Percentiles rank a stretch among this genome's conserved stretches.
phyloP scores from a whole-genome alignment of 1,284 basidiomycete genomes.

The Kalmanozyma brasiliensis region DNA sequence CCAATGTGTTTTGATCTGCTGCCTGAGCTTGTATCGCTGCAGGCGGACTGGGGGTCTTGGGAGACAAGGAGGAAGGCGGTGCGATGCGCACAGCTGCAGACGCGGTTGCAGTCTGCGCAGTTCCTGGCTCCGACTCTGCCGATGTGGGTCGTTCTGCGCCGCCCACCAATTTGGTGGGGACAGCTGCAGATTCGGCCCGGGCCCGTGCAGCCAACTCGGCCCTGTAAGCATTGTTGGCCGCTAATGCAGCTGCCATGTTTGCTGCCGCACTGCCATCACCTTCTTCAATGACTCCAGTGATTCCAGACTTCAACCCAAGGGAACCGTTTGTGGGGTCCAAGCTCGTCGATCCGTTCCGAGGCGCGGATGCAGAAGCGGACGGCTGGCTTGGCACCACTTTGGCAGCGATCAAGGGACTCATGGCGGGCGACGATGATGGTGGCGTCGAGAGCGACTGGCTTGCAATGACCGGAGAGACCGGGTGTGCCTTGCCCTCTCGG shows the following conservation, averaged over 20 bases:
- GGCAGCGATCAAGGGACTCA: neutral
- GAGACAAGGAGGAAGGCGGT: neutral
- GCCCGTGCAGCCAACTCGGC: too few species aligned
- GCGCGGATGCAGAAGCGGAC: neutral
- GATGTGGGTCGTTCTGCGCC: too few species aligned
- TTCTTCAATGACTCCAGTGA: too few species aligned
- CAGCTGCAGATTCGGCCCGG: too few species aligned
- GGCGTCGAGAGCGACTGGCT: neutral
- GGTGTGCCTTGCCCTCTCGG: constrained; percentile 8
- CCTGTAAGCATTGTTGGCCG: too few species aligned
- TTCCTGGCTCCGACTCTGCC: too few species aligned
- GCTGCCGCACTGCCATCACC: too few species aligned
- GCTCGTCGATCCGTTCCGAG: too few species aligned
- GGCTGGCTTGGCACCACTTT: neutral
- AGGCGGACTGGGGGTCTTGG: neutral
- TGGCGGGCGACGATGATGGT: neutral
- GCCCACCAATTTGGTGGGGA: too few species aligned
- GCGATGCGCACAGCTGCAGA: neutral
- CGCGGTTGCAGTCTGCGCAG: neutral
- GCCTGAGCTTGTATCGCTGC: neutral
- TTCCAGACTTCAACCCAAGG: too few species aligned
- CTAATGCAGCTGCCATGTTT: too few species aligned
- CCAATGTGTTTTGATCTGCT: constrained; percentile 1
- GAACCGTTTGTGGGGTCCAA: too few species aligned
- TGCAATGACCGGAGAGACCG: constrained; percentile 3